Conservation (phyloP, 768 basidiomycete genomes). For the Leccinum olivaceopallidum region DNA sequence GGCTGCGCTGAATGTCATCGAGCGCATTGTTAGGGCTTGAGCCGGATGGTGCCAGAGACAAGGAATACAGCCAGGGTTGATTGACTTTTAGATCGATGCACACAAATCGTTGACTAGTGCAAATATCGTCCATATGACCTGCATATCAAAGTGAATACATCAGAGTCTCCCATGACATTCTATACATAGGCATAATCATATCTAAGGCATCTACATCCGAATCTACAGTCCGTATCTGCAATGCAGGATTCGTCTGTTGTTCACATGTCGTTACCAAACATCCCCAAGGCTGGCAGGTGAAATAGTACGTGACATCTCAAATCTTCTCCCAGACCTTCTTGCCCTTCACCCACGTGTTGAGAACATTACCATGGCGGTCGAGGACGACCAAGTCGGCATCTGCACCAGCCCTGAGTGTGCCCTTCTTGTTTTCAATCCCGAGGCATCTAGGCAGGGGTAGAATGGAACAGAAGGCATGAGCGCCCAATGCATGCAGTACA, state of each 20-base stretch:
- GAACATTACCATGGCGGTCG: conserved; percentile 62
- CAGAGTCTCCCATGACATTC: not conserved
- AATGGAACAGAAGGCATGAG: not conserved
- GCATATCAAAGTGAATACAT: not conserved
- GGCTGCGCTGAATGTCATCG: conserved; percentile 26
- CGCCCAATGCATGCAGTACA: not conserved
- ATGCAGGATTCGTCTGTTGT: not conserved
- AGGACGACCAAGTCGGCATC: conserved; percentile 86
- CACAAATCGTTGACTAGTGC: not conserved
- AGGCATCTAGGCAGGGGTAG: conserved; percentile 52
- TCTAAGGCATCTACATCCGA: not conserved
- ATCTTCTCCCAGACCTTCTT: conserved; percentile 63
- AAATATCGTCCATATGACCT: not conserved
- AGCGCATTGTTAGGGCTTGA: conserved; percentile 25
- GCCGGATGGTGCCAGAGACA: not conserved
- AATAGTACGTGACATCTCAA: conserved; percentile 11
- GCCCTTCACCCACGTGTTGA: conserved; percentile 78
- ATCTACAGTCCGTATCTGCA: not conserved
- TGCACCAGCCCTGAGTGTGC: conserved; percentile 76
- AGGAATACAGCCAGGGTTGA: not conserved
- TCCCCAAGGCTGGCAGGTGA: not conserved
- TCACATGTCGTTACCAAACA: not conserved
- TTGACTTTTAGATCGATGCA: not conserved
- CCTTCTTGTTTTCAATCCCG: conserved; percentile 77
- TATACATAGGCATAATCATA: not conserved